Base-by-base conservation (phyloP, 2,329 filamentous ascomycete genomes). In the Periconia digitata region DNA sequence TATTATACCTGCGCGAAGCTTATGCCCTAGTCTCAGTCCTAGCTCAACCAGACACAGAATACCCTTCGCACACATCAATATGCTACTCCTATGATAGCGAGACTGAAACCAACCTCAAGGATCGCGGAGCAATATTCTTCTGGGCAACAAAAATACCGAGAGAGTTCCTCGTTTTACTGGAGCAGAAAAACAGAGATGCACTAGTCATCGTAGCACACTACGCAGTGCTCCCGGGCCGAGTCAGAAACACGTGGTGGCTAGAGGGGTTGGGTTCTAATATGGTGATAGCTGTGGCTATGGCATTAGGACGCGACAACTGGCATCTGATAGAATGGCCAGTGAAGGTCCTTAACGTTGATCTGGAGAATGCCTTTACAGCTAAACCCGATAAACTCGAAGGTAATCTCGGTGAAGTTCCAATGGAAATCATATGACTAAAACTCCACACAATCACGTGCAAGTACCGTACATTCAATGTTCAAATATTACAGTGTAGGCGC, bases 151-250 rank as follows among this genome's bases (percentile, higher is more conserved):
- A 52, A 2, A 60, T 70, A 8, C 59, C 61, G 12, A 57, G 60
- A 10, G 60, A 66, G 12, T 69, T 67, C 24, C 60, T 70, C 2
- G 44, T 53, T 15, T 49, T 69, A 15, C 47, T 72, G 20, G 63
- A 66, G 24, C 45, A 55, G 34, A 64, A 64, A 43, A 62, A 71
- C 23, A 47, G 53, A 1, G 58, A 67, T 16, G 69, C 69, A 1
- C 49, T 74, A 13, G 63, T 73, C 21, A 62, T 74, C 16, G 49
- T 73, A 8, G 71, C 70, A 8, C 63, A 74, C 44, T 74, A 67
- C 44, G 71, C 69, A 16, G 59, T 73, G 5, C 47, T 74, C 15
- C 58, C 69, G 1, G 66, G 66, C 1, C 50, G 67, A 18, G 60
- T 69, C 7, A 49, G 66, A 15, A 64, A 65, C 20, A 61, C 69